Evolutionary conservation across 202 grass and related monocot genomes (phyloP), one percentile per base, ranked within the genome.

Genomic region (Hordeum pubiflorum): DNA sequence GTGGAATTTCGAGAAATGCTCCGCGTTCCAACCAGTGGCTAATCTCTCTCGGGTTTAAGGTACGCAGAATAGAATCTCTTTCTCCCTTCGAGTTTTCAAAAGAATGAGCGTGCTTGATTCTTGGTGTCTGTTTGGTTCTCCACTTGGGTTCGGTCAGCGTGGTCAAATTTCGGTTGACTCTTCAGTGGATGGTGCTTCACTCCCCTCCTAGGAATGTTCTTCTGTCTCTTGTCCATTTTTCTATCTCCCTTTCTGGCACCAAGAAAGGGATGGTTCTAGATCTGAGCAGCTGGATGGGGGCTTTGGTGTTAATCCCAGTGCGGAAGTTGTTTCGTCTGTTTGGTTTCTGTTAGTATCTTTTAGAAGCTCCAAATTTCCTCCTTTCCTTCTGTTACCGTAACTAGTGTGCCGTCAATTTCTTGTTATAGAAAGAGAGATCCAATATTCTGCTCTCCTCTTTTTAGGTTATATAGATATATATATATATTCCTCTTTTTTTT

Each of bases 1-100:
- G 17, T 50, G 15, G 63, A 61, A 46, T 72, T 64, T 65, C 72
- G 72, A 57, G 72, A 85, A 72, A 89, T 81, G 82, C 78, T 89
- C 7, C 54, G 65, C 27, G 72, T 48, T 85, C 14, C 43, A 5
- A 44, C 58, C 31, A 17, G 44, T 40, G 17, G 58, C 66, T 82
- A 76, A 66, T 79, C 58, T 75, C 70, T 69, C 66, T 8, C 21
- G 18, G 72, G 69, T 86, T 82, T 62, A 65, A 83, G 75, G 83
- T 91, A 50, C 5, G 46, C 2, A 17, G 46, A 75, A 62, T 58
- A 50, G 46, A 75, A 62, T 63, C n/a, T 33, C 46, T 36, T 39
- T 4, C 34, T 4, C 41, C 10, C n/a, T 40, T 63, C 55, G 43
- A 3, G 41, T 43, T 61, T 32, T 20, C 36, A 76, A 7, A 37